phyloP scores from a whole-genome alignment of 768 basidiomycete species.

The Leccinum subgranulosum region DNA sequence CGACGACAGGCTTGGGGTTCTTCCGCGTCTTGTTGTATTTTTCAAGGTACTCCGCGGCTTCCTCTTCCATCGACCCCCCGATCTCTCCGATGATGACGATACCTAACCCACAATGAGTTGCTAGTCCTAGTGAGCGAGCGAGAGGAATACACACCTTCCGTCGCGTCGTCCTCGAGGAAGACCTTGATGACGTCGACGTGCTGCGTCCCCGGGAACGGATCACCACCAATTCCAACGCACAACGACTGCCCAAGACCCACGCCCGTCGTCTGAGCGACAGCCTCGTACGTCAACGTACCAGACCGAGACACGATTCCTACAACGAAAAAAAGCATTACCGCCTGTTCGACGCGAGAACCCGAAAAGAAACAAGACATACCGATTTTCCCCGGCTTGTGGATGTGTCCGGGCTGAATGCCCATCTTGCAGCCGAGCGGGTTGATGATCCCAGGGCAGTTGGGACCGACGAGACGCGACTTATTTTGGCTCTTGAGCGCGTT shows the following conservation, averaged over 20 bases:
- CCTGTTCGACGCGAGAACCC: background rate
- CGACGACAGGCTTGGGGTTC: conserved; percentile 92
- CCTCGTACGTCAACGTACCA: conserved; percentile 96
- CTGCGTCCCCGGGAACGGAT: conserved; percentile 94
- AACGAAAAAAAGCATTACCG: background rate
- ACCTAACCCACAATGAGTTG: conserved; percentile 42
- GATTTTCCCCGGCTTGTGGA: conserved; percentile 94
- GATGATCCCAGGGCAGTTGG: conserved; percentile 98
- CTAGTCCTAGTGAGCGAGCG: background rate
- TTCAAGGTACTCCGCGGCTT: conserved; percentile 95
- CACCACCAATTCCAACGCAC: conserved; percentile 96
- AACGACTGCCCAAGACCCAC: conserved; percentile 96
- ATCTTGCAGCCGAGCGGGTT: conserved; percentile 98
- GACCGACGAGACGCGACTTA: conserved; percentile 93
- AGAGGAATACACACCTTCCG: conserved; percentile 71
- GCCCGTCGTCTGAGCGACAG: conserved; percentile 94
- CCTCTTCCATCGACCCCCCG: conserved; percentile 99
- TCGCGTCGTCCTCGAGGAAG: conserved; percentile 91
- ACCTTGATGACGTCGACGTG: conserved; percentile 96
- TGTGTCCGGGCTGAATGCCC: conserved; percentile 97
- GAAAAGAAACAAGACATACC: conserved; percentile 46
- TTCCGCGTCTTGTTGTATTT: conserved; percentile 85
- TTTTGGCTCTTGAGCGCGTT: conserved; percentile 93
- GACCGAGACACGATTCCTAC: conserved; percentile 92
- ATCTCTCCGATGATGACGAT: conserved; percentile 99